Conservation (phyloP, 306 rosid species). For the Rubus parviflorus region DNA sequence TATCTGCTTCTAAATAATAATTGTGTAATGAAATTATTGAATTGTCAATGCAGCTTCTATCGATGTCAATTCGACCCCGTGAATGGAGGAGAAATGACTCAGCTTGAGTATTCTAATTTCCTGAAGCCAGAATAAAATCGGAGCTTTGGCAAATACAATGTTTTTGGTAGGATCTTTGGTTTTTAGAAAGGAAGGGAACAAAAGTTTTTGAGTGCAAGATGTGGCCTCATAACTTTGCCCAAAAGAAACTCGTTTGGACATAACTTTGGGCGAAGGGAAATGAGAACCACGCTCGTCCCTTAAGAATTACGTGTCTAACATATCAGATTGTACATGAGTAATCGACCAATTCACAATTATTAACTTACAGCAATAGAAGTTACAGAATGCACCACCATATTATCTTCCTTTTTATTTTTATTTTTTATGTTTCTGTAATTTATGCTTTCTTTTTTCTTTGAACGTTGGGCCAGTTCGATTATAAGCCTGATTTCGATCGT, state of each 20-base stretch:
- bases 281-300: too few relatives aligned
- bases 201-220: neutral
- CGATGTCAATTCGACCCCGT: slow-evolving; percentile 65
- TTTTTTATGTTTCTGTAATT: neutral
- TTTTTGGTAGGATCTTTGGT: slow-evolving; percentile 26
- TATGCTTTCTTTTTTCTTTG: neutral
- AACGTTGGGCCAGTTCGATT: too few relatives aligned
- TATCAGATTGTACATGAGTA: neutral
- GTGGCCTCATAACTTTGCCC: neutral
- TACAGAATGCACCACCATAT: neutral
- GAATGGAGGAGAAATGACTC: slow-evolving; percentile 75
- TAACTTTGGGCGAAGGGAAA: neutral
- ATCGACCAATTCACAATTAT: neutral
- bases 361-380: neutral
- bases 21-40: neutral
- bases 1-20: neutral
- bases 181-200: neutral
- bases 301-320: neutral
- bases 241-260: neutral
- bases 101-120: slow-evolving; percentile 65
- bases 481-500: too few relatives aligned
- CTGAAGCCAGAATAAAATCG: slow-evolving; percentile 57
- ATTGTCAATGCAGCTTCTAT: slow-evolving; percentile 60
- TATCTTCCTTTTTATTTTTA: neutral
- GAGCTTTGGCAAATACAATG: slow-evolving; percentile 11